A percentile compares a stretch with the other conserved stretches of the same genome.
These are phyloP conservation scores for Aspergillus quadricinctus DNA, from an alignment of 2,329 filamentous ascomycete genomes.

Conservation along the genomic window DNA sequence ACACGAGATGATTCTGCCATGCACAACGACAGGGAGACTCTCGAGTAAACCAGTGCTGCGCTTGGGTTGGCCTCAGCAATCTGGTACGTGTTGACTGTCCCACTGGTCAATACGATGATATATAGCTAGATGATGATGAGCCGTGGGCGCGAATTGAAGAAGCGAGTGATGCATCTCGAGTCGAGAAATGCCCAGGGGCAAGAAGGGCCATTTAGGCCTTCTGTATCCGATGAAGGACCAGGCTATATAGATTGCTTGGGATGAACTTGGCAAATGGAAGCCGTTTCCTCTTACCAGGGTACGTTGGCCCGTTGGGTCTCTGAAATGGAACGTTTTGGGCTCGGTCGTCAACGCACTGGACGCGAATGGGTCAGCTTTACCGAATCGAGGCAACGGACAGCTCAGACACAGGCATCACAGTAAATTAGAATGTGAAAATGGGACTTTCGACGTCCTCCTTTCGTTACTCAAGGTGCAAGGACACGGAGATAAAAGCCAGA, in stretches of 20 bases:
- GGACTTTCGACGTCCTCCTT: neutral
- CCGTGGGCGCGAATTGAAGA: neutral
- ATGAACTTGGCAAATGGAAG: neutral
- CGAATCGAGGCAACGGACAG: neutral
- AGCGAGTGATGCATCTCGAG: neutral
- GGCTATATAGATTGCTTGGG: neutral
- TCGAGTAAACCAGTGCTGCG: neutral
- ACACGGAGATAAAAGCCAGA: neutral
- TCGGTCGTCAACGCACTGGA: neutral
- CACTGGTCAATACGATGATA: neutral
- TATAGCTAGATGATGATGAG: neutral
- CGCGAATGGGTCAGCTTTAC: neutral
- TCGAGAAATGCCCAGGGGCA: neutral
- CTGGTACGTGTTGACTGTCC: neutral
- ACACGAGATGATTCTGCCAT: neutral
- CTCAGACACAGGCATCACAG: constrained; percentile 1
- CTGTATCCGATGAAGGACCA: neutral
- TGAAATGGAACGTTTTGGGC: neutral
- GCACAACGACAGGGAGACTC: neutral
- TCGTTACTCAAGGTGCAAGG: neutral
- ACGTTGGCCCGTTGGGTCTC: neutral
- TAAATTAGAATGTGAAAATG: constrained; percentile 1
- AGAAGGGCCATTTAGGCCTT: neutral
- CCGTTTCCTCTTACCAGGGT: neutral
- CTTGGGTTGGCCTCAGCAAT: neutral